These are phyloP conservation scores for Alternaria consortialis DNA, from an alignment of 2,329 filamentous ascomycete species.

Conservation along the genomic window DNA sequence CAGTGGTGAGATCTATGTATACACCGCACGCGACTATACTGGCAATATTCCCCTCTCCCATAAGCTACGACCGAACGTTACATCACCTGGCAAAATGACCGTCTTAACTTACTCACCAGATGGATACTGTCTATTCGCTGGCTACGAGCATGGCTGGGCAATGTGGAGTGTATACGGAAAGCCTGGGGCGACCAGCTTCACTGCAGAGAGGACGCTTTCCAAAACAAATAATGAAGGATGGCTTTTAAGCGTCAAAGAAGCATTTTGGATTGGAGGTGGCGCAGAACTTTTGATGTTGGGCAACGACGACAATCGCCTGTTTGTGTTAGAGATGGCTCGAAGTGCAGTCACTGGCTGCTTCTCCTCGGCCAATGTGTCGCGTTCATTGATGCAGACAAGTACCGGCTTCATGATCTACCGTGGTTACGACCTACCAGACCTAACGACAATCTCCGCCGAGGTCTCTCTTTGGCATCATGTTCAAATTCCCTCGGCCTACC, in stretches of 20 bases:
- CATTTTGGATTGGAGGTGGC: conserved; percentile 86
- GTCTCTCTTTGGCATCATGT: conserved; percentile 94
- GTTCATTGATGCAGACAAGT: conserved; percentile 87
- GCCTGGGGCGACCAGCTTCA: conserved; percentile 83
- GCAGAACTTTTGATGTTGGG: conserved; percentile 83
- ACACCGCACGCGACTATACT: conserved; percentile 89
- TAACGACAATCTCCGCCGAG: conserved; percentile 91
- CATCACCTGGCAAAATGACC: conserved; percentile 75
- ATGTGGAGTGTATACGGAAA: conserved; percentile 99
- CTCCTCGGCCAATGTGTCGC: conserved; percentile 86
- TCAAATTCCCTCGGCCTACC: conserved; percentile 83
- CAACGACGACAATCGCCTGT: conserved; percentile 78
- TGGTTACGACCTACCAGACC: conserved; percentile 88
- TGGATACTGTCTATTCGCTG: conserved; percentile 94
- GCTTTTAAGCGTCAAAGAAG: conserved; percentile 80
- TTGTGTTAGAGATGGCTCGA: conserved; percentile 89
- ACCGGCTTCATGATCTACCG: conserved; percentile 90
- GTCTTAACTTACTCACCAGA: conserved; percentile 89
- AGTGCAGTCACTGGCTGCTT: conserved; percentile 94
- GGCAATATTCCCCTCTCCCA: conserved; percentile 93
- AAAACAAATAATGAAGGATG: conserved; percentile 79
- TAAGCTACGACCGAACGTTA: conserved; percentile 74
- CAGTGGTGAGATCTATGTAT: conserved; percentile 84
- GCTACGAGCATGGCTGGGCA: conserved; percentile 91
- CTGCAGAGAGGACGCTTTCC: conserved; percentile 70